Base-by-base conservation (phyloP, 441 rosid species). In the Pelargonium fulgidum region DNA sequence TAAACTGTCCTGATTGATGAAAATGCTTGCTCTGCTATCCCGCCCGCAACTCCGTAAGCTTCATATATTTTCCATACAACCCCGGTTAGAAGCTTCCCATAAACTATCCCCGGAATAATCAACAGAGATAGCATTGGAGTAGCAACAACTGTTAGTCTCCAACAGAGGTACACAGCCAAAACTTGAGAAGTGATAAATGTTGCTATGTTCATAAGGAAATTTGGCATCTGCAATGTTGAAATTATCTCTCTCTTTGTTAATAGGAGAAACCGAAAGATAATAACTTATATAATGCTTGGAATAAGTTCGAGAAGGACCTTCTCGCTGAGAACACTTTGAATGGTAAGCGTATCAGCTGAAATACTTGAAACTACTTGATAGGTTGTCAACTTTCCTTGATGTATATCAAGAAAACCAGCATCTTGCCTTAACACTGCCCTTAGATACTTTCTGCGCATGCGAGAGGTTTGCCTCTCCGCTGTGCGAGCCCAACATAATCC, bases 1-100 rank as follows among this genome's bases (percentile, higher is more conserved):
- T 64, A 71, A 14, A 78, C 81, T 12, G 75, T 74, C 65, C 78
- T 74, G 41, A 78, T 64, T 50, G 76, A 74, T 1, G 71, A 73
- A 44, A 77, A 52, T 7, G 73, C 77, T 62, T 77, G 65, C 50
- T 74, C 72, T 7, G 10, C 65, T 19, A 69, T 72, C 7, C 73
- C 69, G 2, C 41, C 62, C 0, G 78, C 70, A 50, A 66, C 41
- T 0, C 45, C 72, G 1, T 72, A 71, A 7, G 72, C 68, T 9
- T 65, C 66, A 8, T 66, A 56, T 11, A 71, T 68, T 63, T 72
- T 65, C 73, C 62, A 50, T 59, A 74, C 69, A 20, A 75, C 22
- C 1, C 17, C 67, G 3, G 16, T 20, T 13, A 77, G 19, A 22
- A 70, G 74, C 50, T 74, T 77, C 39, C 70, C 70, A 4, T 75